Evolutionary conservation across 441 rosid genomes (phyloP), one percentile per base, ranked within the genome.

Genomic region (Capsella rubella): DNA sequence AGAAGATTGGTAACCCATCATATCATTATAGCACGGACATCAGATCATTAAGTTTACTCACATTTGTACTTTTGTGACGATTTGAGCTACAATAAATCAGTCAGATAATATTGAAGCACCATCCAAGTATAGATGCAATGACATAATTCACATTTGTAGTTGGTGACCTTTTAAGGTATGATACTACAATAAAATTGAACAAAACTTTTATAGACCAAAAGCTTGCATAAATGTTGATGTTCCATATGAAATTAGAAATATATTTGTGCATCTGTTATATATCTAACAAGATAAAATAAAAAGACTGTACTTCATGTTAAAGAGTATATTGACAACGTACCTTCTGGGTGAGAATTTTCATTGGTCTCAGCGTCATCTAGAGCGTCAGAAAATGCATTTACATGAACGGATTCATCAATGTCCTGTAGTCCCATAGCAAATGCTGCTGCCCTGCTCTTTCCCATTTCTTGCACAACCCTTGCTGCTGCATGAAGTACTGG

Each of bases 401-500:
- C 82, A 81, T 88, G 79, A 76, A 84, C 93, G 69, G 91, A 79
- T 87, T 96, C 99, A 81, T 96, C 99, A 74, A 94, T 87, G 80
- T 96, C 97, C 68, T 89, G 96, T 78, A 94, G 80, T 60, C 99
- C 99, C 74, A 96, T 64, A 76, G 99, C 87, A 86, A 88, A 90
- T 11, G 99, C 99, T 74, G 98, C 98, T 81, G 98, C 99, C 49
- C 98, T 83, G 76, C 99, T 92, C 85, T 84, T 96, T 68, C 98
- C 99, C 96, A 96, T 92, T 84, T 96, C 99, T 81, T 88, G 99
- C 64, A 96, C 99, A 76, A 96, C 97, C 81, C 98, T 86, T 76
- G 99, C 97, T 15, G 99, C 98, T 68, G 99, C 98, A 83, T 96
- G 99, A 76, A 96, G 98, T 37, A 90, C 98, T 43, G 99, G 98